Evolutionary conservation across 2,329 filamentous ascomycete genomes (phyloP), one percentile per base, ranked within the genome.

Genomic region (Scedosporium dehoogii): DNA sequence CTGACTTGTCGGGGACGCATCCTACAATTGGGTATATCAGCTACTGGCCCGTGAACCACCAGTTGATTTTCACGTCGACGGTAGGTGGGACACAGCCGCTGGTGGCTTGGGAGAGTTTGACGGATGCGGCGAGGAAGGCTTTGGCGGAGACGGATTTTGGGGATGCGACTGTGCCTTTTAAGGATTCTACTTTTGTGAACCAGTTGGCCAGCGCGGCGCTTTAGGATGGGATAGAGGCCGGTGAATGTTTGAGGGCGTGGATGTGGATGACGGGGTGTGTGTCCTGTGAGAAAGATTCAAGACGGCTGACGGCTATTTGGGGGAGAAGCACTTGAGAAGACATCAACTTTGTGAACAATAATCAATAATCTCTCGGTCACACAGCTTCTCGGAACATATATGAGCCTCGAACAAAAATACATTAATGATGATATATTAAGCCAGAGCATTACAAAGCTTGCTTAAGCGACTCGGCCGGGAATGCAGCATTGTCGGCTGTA

Each of bases 91-190:
- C 68, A n/a, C 74, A 77, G 65, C 73, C 73, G 1, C 64, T 80
- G 42, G 70, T 77, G 58, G 74, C 75, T 6, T 80, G 77, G 77
- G 77, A 80, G 65, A 69, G 65, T n/a, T 68, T 79, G 63, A 67
- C 74, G 2, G 60, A 68, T 1, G 71, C 67, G 9, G 71, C 74
- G 7, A 69, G 70, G 57, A 70, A 66, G 14, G 76, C 74, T 0
- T 68, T 80, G 3, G 64, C 67, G 42, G 70, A 71, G 29, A 69
- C 74, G 4, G 71, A 78, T 64, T 79, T 78, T 67, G 76, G 76
- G 2, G 59, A 41, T 29, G 77, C 76, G 5, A 77, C 70, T 63
- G 73, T 77, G 46, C 75, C 77, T 1, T 76, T 79, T 64, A 77
- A 71, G 14, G 67, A 72, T 4, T 61, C 56, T n/a, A 67, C 63